Base-by-base conservation (phyloP, 164 flowering plant species). In the Chimonanthus salicifolius region DNA sequence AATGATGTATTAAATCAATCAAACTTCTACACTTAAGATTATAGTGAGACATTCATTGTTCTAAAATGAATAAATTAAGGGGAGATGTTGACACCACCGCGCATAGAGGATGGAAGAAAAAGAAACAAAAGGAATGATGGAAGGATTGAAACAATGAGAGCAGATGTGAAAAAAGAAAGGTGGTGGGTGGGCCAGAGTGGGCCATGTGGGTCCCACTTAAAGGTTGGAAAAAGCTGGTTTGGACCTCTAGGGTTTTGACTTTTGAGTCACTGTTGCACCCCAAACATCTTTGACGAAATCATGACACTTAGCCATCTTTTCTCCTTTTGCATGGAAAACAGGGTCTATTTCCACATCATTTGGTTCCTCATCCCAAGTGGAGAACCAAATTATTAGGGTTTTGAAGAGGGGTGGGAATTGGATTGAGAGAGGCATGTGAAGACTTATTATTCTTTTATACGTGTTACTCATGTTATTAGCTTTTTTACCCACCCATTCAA, bases 321-420 rank as follows among this genome's bases (percentile, higher is more conserved):
- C 33, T 63, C 67, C 71, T 69, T 64, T 68, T 20, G 49, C 11
- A 68, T 60, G 58, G 65, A 50, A 74, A 8, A 18, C 8, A n/a
- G 50, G 8, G 71, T 51, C 68, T 48, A 49, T 69, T 67, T n/a
- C 67, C 74, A 71, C 74, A 72, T 69, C 58, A 76, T 72, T 4
- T 13, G 48, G 60, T 45, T 62, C 72, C 69, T 74, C 13, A 73
- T 49, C 50, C n/a, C 54, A 64, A 81, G 84, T 84, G 86, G 86
- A 78, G 84, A 78, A 81, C 86, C 78, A 71, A 74, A 84, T 84
- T 68, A 84, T 84, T 70, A 80, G 72, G 63, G 74, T 69, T 84
- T 81, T 81, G 78, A 80, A 83, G 81, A n/a, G 74, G 49, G 76
- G 76, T 33, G 33, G 33, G 33, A 33, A 33, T 33, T 33, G 33